Evolutionary conservation across 2,329 filamentous ascomycete species (phyloP).

Genomic region (Salinomyces thailandicus): DNA sequence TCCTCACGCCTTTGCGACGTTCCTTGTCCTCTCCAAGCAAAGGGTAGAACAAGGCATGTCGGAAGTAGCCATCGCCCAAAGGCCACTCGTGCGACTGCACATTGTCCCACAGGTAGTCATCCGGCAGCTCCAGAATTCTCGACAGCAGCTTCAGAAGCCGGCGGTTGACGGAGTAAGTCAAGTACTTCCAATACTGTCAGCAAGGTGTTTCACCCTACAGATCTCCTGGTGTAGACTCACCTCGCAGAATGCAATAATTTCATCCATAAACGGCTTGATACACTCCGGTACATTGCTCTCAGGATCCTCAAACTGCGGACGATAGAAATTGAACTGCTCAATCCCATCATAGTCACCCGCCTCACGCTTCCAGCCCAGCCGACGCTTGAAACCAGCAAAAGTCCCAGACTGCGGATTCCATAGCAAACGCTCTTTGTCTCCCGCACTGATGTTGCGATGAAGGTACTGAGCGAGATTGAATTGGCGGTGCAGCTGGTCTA

Average conservation of each 20-base stretch:
- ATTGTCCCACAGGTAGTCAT: slow-evolving; percentile 34
- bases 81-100: slow-evolving; percentile 35
- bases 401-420: slow-evolving; percentile 39
- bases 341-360: slow-evolving; percentile 36
- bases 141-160: slow-evolving; percentile 30
- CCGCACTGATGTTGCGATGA: slow-evolving; percentile 40
- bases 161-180: slow-evolving; percentile 40
- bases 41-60: slow-evolving; percentile 23
- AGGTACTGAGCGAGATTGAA: slow-evolving; percentile 42
- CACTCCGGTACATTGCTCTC: slow-evolving; percentile 36
- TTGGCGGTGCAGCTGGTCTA: slow-evolving; percentile 41
- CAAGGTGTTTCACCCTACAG: too few relatives aligned
- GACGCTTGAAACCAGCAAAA: slow-evolving; percentile 44
- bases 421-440: slow-evolving; percentile 40
- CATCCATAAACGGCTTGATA: slow-evolving; percentile 41
- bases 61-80: slow-evolving; percentile 38
- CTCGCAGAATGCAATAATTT: slow-evolving; percentile 37
- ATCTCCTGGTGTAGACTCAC: too few relatives aligned
- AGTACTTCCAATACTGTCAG: too few relatives aligned
- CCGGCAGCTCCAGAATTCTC: slow-evolving; percentile 35
- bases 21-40: slow-evolving; percentile 2
- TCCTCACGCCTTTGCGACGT: slow-evolving; percentile 1
- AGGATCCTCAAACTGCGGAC: slow-evolving; percentile 36
- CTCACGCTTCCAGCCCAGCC: slow-evolving; percentile 21
- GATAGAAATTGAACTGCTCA: slow-evolving; percentile 47